Conservation (phyloP, 2,329 filamentous ascomycete species). For the Phialemoniopsis sp. region DNA sequence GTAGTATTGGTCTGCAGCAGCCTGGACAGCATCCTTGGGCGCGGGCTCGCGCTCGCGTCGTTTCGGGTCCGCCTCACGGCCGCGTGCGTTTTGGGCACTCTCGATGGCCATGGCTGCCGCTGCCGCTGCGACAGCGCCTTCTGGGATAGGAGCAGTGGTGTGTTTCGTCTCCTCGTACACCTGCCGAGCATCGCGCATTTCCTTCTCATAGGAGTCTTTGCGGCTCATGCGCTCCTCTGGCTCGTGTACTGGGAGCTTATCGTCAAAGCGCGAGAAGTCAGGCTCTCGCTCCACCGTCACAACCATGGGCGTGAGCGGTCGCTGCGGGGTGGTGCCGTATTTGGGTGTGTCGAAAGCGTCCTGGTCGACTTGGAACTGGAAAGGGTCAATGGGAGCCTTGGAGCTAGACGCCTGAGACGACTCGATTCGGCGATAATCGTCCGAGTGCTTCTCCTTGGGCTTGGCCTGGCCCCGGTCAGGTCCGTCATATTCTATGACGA, state of each 20-base stretch:
- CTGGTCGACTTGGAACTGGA: conserved; percentile 52
- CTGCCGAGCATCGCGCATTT: conserved; percentile 40
- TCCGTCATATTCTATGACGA: conserved; percentile 1
- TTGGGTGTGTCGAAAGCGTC: conserved; percentile 45
- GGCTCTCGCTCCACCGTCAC: conserved; percentile 52
- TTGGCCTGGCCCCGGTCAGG: conserved; percentile 6
- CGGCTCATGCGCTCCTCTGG: conserved; percentile 37
- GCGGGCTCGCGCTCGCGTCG: conserved; percentile 11
- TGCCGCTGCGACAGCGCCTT: conserved; percentile 33
- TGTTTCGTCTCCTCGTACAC: conserved; percentile 41
- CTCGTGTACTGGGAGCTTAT: conserved; percentile 18
- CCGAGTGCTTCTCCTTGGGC: neutral
- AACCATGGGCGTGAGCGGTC: conserved; percentile 44
- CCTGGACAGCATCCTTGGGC: conserved; percentile 36
- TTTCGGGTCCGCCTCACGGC: conserved; percentile 26
- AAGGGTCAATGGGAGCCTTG: conserved; percentile 44
- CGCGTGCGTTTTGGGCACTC: conserved; percentile 24
- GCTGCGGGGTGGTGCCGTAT: conserved; percentile 26
- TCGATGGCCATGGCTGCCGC: conserved; percentile 37
- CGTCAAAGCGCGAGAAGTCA: conserved; percentile 35
- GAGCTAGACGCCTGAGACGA: conserved; percentile 13
- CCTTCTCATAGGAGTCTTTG: conserved; percentile 45
- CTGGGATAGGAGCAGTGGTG: conserved; percentile 42
- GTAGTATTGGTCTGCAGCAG: conserved; percentile 54
- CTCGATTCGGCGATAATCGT: conserved; percentile 17